Base-by-base conservation (phyloP, 768 basidiomycete species). In the Boletus reticulatus region DNA sequence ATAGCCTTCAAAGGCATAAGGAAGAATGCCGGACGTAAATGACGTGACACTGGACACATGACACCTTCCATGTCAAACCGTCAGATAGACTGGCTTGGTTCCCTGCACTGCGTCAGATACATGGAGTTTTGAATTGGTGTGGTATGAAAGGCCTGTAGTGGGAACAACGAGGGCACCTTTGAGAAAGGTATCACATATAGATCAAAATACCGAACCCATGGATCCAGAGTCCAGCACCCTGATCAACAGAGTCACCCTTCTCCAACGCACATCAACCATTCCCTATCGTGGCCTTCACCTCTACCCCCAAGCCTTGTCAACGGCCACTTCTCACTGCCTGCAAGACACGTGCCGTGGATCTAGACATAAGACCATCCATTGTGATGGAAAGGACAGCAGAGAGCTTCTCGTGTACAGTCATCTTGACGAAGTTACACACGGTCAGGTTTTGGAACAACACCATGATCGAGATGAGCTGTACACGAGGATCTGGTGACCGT, bases 391-490 rank as follows among this genome's bases (percentile, higher is more conserved):
- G 88, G 1, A 91, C 77, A 4, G 73, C 70, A 1, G 77, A 63
- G 53, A 96, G 73, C 54, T 80, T 80, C 44, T 87, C 81, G 38
- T 79, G 74, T 9, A 90, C 53, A 13, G 75, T 73, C 11, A 81
- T 77, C 61, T 84, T 82, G 43, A 82, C 73, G 68, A 64, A 81
- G 59, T 32, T 69, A 59, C 70, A 71, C 50, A 53, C 61, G 6
- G 78, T 72, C 1, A 78, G 65, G 59, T 77, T 75, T 43, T 82
- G 79, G 73, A 95, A 89, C 9, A 80, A 75, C 55, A 94, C 75
- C 80, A 98, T 86, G n/a, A 81, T 74, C 1, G 93, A 84, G 59
- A 96, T 86, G 73, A 93, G 95, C 54, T 27, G 6, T 27, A 9
- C 27, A 87, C 74, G 29, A 94, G 62, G 45, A 90, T 82, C 73